A percentile compares a stretch with the other conserved stretches of the same genome.
phyloP scores from a whole-genome alignment of 2,329 filamentous ascomycete species.

The Hymenoscyphus fructigenus region DNA sequence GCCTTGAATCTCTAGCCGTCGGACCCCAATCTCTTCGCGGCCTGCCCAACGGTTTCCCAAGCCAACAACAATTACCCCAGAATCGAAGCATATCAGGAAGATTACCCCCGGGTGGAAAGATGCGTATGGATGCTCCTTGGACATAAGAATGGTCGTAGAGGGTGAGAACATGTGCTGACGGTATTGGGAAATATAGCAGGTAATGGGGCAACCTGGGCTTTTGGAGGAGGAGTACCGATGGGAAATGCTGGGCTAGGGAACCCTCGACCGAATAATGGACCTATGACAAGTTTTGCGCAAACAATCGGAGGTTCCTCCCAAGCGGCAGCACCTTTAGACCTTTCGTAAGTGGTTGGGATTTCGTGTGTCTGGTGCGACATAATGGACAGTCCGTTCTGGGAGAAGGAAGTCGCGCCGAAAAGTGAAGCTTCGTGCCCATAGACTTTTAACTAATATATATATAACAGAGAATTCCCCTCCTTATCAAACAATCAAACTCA shows the following conservation, averaged over 20 bases:
- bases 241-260: constrained; percentile 54
- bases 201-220: constrained; percentile 54
- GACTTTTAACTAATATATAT: constrained; percentile 19
- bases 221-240: constrained; percentile 62
- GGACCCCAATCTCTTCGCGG: constrained; percentile 62
- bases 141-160: not conserved
- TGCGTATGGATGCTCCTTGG: constrained; percentile 49
- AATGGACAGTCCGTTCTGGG: not conserved
- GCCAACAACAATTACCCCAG: constrained; percentile 57
- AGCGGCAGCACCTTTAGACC: constrained; percentile 60
- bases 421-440: not conserved
- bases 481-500: constrained; percentile 58
- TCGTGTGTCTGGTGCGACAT: not conserved
- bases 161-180: constrained; percentile 24
- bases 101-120: constrained; percentile 64
- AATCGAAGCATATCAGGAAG: constrained; percentile 56
- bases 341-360: constrained; percentile 55
- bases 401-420: not conserved
- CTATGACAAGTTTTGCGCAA: constrained; percentile 65
- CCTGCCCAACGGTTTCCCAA: constrained; percentile 59
- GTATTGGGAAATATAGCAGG: constrained; percentile 35
- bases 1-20: constrained; percentile 36
- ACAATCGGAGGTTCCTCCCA: constrained; percentile 61
- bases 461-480: constrained; percentile 61
- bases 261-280: constrained; percentile 53